Evolutionary conservation across 257 asterid species (phyloP).

Genomic region (Asclepias syriaca): DNA sequence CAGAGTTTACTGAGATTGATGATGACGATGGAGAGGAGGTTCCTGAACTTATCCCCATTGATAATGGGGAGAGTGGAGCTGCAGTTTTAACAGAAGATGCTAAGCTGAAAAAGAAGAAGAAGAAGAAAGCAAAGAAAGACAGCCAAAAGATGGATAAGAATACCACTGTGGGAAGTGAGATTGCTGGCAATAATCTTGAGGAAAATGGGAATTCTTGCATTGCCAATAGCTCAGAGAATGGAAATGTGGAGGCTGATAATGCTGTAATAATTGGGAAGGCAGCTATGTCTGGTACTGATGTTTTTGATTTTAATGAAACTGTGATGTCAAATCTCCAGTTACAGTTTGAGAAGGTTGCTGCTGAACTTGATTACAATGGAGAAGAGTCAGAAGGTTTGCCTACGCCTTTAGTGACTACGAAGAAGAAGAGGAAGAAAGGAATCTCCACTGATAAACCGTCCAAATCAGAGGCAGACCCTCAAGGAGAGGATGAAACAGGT

Average conservation of each 20-base stretch:
- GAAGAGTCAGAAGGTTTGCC: constrained; percentile 32
- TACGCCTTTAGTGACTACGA: constrained; percentile 27
- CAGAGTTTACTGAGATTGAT: constrained; percentile 32
- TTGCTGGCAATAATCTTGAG: constrained; percentile 21
- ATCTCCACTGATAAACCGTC: constrained; percentile 26
- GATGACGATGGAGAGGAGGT: constrained; percentile 43
- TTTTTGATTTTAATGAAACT: constrained; percentile 34
- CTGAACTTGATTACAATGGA: constrained; percentile 44
- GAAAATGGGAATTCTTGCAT: constrained; percentile 27
- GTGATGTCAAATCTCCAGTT: constrained; percentile 77
- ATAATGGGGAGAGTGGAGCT: constrained; percentile 26
- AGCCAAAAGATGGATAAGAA: constrained; percentile 38
- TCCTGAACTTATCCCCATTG: constrained; percentile 63
- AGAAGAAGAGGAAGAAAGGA: constrained; percentile 57
- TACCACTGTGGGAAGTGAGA: constrained; percentile 25
- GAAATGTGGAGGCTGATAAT: constrained; percentile 7
- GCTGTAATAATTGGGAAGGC: constrained; percentile 17
- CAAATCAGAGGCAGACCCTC: constrained; percentile 15
- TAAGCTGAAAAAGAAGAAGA: constrained; percentile 31
- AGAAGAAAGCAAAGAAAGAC: constrained; percentile 44
- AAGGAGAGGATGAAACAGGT: constrained; percentile 36
- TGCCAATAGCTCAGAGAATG: constrained; percentile 24
- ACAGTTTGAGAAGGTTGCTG: constrained; percentile 83
- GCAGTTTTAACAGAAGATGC: constrained; percentile 19
- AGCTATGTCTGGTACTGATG: constrained; percentile 16